Conservation (phyloP, 306 rosid genomes). For the Arachis hypogaea region DNA sequence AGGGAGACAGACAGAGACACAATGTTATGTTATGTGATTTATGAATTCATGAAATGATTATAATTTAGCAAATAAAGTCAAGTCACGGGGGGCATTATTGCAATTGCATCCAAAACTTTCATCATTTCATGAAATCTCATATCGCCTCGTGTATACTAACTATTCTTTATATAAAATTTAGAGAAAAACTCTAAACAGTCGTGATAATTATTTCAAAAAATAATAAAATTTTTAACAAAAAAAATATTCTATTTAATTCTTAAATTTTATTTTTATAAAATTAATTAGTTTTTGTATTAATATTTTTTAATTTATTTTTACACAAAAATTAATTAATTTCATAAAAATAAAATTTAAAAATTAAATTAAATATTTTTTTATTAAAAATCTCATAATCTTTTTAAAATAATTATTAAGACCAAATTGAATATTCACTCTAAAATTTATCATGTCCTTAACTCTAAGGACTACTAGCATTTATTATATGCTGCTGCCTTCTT, state of each 20-base stretch:
- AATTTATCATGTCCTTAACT: not conserved
- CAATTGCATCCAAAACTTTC: not conserved
- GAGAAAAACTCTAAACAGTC: too few relatives aligned
- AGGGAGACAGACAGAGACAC: conserved; percentile 8
- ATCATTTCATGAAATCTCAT: not conserved
- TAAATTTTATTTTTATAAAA: too few relatives aligned
- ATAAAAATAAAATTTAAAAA: too few relatives aligned
- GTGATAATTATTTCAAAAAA: too few relatives aligned
- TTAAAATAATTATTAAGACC: too few relatives aligned
- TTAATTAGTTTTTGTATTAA: too few relatives aligned
- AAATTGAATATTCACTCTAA: not conserved
- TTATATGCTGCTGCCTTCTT: not conserved
- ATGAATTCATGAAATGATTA: not conserved
- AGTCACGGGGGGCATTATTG: conserved; percentile 4
- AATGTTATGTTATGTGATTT: not conserved
- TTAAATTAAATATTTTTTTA: too few relatives aligned
- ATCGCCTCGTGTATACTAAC: not conserved
- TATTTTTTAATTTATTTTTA: too few relatives aligned
- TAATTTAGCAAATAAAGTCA: conserved; percentile 7
- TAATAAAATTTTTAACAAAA: too few relatives aligned
- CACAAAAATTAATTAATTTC: too few relatives aligned
- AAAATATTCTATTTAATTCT: too few relatives aligned
- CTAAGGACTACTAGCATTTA: not conserved
- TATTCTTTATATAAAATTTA: not conserved
- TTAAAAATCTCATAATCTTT: too few relatives aligned